These are phyloP conservation scores for Gnomoniopsis smithogilvyi DNA, from an alignment of 2,329 filamentous ascomycete genomes.

Conservation along the genomic window DNA sequence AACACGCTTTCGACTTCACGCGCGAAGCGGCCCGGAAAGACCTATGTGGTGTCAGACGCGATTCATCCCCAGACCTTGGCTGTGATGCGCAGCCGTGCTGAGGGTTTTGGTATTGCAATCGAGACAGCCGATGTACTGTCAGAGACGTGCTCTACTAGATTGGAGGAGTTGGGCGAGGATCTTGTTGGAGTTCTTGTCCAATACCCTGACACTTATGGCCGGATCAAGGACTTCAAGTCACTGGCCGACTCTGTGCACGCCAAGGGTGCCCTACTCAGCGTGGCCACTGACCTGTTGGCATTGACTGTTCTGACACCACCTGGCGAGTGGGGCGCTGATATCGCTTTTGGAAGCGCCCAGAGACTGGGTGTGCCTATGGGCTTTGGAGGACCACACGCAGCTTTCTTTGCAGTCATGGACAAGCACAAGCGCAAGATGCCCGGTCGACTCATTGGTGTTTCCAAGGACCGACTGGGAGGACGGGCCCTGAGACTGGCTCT, in stretches of 20 bases:
- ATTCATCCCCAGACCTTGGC: conserved; percentile 84
- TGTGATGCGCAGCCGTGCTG: conserved; percentile 79
- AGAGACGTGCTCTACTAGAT: conserved; percentile 55
- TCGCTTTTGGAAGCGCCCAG: conserved; percentile 91
- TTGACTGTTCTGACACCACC: conserved; percentile 85
- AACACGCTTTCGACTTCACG: conserved; percentile 69
- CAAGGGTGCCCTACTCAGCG: conserved; percentile 75
- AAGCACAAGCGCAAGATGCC: conserved; percentile 94
- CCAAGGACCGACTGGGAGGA: conserved; percentile 82
- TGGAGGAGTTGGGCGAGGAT: conserved; percentile 74
- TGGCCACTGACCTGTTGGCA: conserved; percentile 85
- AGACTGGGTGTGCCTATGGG: conserved; percentile 89
- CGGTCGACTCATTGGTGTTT: conserved; percentile 84
- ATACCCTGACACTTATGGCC: conserved; percentile 87
- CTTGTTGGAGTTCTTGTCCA: conserved; percentile 90
- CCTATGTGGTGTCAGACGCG: conserved; percentile 77
- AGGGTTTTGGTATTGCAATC: conserved; percentile 87
- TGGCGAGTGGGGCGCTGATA: conserved; percentile 91
- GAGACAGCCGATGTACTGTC: conserved; percentile 69
- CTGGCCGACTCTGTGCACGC: conserved; percentile 77
- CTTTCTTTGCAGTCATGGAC: conserved; percentile 90
- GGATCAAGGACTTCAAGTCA: conserved; percentile 68
- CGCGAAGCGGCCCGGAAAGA: conserved; percentile 72
- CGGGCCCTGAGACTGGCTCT: conserved; percentile 79
- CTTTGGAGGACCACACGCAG: conserved; percentile 91